Evolutionary conservation across 371 early-diverging fungal genomes (phyloP).

Genomic region (Mortierella sp.): DNA sequence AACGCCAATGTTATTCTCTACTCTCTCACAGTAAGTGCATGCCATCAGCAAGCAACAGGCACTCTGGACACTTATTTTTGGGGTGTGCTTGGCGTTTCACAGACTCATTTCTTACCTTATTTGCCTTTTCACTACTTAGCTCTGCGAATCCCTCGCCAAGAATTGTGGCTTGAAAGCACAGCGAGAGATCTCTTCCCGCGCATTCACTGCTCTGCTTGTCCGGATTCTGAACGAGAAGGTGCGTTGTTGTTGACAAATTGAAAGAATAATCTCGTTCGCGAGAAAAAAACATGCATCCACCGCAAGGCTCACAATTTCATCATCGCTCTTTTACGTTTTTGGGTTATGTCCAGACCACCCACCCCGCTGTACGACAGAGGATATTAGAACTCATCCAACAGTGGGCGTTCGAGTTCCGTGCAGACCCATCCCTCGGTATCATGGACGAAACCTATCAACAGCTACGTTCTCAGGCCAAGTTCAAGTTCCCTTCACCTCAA

Average conservation of each 20-base stretch:
- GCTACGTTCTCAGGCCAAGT: conserved; percentile 66
- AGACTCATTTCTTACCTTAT: background rate
- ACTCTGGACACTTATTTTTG: background rate
- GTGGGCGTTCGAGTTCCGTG: conserved; percentile 90
- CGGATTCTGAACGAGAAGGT: conserved; percentile 83
- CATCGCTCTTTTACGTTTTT: background rate
- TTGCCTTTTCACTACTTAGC: conserved; percentile 51
- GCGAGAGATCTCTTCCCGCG: conserved; percentile 89
- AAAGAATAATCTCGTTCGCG: background rate
- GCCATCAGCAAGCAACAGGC: background rate
- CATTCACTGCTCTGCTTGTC: conserved; percentile 87
- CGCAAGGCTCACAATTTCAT: background rate
- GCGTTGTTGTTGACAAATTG: conserved; percentile 15
- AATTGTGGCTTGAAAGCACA: conserved; percentile 88
- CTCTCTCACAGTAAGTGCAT: conserved; percentile 74
- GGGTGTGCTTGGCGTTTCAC: background rate
- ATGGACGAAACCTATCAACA: conserved; percentile 92
- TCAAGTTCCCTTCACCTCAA: conserved; percentile 84
- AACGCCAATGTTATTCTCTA: conserved; percentile 92
- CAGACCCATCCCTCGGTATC: conserved; percentile 84
- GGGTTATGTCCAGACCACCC: conserved; percentile 65
- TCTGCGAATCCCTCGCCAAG: conserved; percentile 90
- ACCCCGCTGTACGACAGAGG: conserved; percentile 83
- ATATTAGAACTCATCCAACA: conserved; percentile 90
- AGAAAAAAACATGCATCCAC: background rate